phyloP scores from a whole-genome alignment of 306 rosid species.

The Pyrus bretschneideri region DNA sequence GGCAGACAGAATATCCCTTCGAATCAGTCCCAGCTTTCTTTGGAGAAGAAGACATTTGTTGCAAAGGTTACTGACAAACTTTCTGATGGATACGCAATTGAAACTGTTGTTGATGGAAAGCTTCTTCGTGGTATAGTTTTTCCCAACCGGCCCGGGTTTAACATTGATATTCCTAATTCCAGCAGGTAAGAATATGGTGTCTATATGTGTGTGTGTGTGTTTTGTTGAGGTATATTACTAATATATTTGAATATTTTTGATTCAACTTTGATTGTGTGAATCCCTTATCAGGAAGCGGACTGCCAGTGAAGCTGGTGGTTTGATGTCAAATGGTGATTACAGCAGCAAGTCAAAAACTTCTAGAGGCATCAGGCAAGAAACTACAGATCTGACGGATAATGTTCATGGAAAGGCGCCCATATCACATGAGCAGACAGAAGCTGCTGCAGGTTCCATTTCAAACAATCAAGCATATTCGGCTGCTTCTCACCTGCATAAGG shows the following conservation, averaged over 20 bases:
- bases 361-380: constrained; percentile 33
- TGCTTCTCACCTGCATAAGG: constrained; percentile 46
- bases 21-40: constrained; percentile 34
- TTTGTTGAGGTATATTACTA: not conserved
- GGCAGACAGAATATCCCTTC: constrained; percentile 39
- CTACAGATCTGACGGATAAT: constrained; percentile 25
- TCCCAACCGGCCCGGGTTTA: constrained; percentile 40
- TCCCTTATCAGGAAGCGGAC: constrained; percentile 64
- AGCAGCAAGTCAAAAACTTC: constrained; percentile 41
- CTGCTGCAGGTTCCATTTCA: constrained; percentile 24
- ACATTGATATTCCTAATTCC: constrained; percentile 29
- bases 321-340: constrained; percentile 44
- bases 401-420: constrained; percentile 25
- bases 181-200: constrained; percentile 43
- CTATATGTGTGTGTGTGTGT: not conserved
- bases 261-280: constrained; percentile 12
- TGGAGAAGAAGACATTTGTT: constrained; percentile 62
- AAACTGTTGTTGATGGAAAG: constrained; percentile 89
- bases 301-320: constrained; percentile 39
- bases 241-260: not conserved
- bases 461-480: constrained; percentile 35
- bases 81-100: constrained; percentile 56
- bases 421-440: constrained; percentile 32
- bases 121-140: constrained; percentile 79
- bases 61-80: constrained; percentile 67